Base-by-base conservation (phyloP, 768 basidiomycete species). In the Kwoniella europaea region DNA sequence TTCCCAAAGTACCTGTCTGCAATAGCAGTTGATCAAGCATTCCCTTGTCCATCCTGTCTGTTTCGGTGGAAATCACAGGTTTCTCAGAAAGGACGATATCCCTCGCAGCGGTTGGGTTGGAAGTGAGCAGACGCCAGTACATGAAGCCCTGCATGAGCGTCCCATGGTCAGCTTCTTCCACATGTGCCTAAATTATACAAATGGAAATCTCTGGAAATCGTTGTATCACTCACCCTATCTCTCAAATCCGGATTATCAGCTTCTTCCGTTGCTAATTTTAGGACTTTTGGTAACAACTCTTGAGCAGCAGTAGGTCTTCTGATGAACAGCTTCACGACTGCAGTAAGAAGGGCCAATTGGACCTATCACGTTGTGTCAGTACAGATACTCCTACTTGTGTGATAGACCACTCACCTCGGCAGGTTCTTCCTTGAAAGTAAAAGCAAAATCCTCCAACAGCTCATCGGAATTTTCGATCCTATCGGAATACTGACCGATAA, bases 41-140 rank as follows among this genome's bases (percentile, higher is more conserved):
- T 18, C 94, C 93, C 76, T 95, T 89, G 78, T 98, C 96, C 93
- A 99, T 97, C 65, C 93, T 87, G 79, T 99, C 97, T 3, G 94
- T 93, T 82, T 98, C 96, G 2, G 93, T 98, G n/a, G 94, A 95
- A 74, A 99, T 98, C 2, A 94, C 87, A 41, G 97, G 97, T 78
- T 97, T 97, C 76, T 94, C 93, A 16, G 92, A 87, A 20, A 98
- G 87, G 44, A 98, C 95, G 72, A 98, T 91, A 74, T 93, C 91
- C 50, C 90, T 88, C 7, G 97, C 95, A 0, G 91, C 90, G 9
- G 90, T 85, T 1, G 95, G 94, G 80, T 97, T 94, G 77, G 94
- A 91, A 10, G 96, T 95, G 56, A 98, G 88, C 85, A 99, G 87
- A 50, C 97, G 90, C 97, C 97, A 99, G 85, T 98, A 99, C 92